phyloP scores from a whole-genome alignment of 108 stramenopile genomes.

The Chaetoceros muelleri region DNA sequence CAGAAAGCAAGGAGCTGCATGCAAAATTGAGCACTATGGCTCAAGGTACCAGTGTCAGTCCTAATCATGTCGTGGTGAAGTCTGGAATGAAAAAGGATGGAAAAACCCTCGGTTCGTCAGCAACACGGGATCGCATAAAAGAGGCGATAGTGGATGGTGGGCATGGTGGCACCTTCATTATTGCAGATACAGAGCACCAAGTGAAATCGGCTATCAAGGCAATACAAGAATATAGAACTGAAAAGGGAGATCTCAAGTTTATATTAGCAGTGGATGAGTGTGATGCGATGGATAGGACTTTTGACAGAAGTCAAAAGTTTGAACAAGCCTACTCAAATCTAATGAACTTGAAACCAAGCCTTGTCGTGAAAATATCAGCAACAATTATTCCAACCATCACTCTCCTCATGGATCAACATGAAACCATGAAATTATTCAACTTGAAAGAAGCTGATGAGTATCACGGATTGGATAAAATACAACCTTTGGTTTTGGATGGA shows the following conservation, averaged over 20 bases:
- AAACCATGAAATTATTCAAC: conserved; percentile 12
- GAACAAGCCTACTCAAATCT: conserved; percentile 12
- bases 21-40: conserved; percentile 5
- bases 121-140: too few species aligned
- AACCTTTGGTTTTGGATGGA: conserved; percentile 9
- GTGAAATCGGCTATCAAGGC: conserved; percentile 10
- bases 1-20: conserved; percentile 13
- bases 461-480: conserved; percentile 14
- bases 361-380: conserved; percentile 20
- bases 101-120: too few species aligned
- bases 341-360: conserved; percentile 9
- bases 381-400: conserved; percentile 14
- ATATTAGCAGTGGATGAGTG: conserved; percentile 17
- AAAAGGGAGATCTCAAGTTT: conserved; percentile 12
- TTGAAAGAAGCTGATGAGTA: conserved; percentile 12
- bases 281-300: conserved; percentile 18
- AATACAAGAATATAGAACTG: conserved; percentile 12
- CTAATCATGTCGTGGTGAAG: neutral
- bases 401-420: conserved; percentile 4
- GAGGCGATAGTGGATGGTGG: conserved; percentile 8
- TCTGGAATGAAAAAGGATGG: neutral
- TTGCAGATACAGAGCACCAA: conserved; percentile 21
- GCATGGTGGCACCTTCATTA: conserved; percentile 20
- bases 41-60: neutral
- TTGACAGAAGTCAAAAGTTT: conserved; percentile 10